Evolutionary conservation across 306 rosid genomes (phyloP), one percentile per base, ranked within the genome.

Genomic region (Gastrolobium bilobum): DNA sequence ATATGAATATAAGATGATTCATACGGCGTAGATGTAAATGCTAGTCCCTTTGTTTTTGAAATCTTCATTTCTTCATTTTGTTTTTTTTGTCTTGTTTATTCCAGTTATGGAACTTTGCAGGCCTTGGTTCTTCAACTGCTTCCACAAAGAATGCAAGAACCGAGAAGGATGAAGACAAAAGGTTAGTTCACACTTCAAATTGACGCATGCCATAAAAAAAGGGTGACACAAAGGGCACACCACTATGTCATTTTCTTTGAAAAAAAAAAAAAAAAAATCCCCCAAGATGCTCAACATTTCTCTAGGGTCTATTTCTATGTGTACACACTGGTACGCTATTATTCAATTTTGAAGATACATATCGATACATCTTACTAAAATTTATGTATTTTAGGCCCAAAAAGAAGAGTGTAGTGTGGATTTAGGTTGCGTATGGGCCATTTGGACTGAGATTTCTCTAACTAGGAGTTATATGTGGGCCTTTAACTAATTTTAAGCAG

Each of bases 11-110:
- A 77, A 84, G 87, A 60, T 71, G 79, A 10, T 68, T 63, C 11
- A 72, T 64, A 69, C 83, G 92, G 86, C 82, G 90, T 33, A 84
- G 56, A 83, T 91, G 97, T 89, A 87, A 71, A 57, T 52, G 72
- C 68, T 50, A 31, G 48, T 14, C 75, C 73, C 37, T 31, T 11
- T 63, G 44, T 64, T 62, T 37, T 31, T 72, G 48, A 15, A 15
- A 10, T 42, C 30, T 57, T 57, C 29, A 15, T 4, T 65, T 39
- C 3, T 43, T n/a, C 42, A 46, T 29, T 50, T 4, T 20, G 7
- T 44, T 54, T 51, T 1, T 11, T 43, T 2, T 26, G 60, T 48
- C 4, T 20, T 65, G 68, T 53, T 8, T 68, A 14, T 37, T 47
- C 13, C 4, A 33, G 48, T 37, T 20, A n/a, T 35, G 43, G 26